These are phyloP conservation scores for Tranzscheliella williamsii DNA, from an alignment of 1,284 basidiomycete genomes.

Conservation along the genomic window DNA sequence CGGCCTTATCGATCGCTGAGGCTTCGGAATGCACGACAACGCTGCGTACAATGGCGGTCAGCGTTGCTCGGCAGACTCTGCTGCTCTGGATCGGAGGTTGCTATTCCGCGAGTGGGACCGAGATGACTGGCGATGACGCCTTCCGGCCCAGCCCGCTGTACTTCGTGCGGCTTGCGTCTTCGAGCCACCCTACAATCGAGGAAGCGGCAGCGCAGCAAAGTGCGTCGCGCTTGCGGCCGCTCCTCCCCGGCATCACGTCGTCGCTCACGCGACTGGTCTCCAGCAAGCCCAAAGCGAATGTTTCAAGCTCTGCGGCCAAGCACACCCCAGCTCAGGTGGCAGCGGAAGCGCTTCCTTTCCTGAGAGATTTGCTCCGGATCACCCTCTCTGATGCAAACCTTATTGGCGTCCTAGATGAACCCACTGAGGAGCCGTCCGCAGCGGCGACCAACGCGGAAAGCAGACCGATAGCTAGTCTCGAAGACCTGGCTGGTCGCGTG, in stretches of 20 bases:
- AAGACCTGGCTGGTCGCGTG: too few relatives aligned
- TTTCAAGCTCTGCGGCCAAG: background rate
- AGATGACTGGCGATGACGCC: too few relatives aligned
- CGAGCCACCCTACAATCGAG: background rate
- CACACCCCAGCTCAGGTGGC: conserved; percentile 10
- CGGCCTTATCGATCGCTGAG: conserved; percentile 16
- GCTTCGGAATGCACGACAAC: conserved; percentile 3
- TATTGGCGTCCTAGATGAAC: background rate
- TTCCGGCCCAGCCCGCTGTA: too few relatives aligned
- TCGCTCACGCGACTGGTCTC: conserved; percentile 26
- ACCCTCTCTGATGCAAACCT: conserved; percentile 10
- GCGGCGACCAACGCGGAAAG: too few relatives aligned
- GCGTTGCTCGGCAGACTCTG: conserved; percentile 6
- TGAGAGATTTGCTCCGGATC: conserved; percentile 11
- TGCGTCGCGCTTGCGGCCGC: conserved; percentile 12
- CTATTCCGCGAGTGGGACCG: too few relatives aligned
- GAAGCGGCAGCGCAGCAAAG: background rate
- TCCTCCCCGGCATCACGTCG: conserved; percentile 25
- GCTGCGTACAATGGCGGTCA: conserved; percentile 1
- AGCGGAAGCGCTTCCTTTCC: conserved; percentile 5
- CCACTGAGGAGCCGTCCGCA: too few relatives aligned
- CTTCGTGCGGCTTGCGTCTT: conserved; percentile 4
- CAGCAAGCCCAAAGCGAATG: conserved; percentile 10
- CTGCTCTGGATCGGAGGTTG: conserved; percentile 26
- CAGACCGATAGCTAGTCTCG: too few relatives aligned